A percentile compares a stretch with the other conserved stretches of the same genome.
These are phyloP conservation scores for Phytophthora pisi DNA, from an alignment of 352 stramenopile species.

Conservation along the genomic window DNA sequence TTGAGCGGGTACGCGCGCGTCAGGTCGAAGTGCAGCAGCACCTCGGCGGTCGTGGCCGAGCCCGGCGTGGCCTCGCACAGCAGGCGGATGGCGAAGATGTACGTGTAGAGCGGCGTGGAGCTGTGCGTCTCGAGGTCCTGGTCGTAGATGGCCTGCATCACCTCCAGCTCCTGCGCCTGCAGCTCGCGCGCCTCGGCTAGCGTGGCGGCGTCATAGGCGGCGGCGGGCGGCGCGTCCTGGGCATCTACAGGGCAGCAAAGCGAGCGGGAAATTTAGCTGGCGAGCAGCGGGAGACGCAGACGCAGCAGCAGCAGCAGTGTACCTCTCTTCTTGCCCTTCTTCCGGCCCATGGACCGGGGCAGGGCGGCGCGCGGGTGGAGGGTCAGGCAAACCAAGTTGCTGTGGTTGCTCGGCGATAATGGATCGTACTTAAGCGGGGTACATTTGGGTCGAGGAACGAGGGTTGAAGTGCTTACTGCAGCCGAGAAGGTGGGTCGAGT, in stretches of 20 bases:
- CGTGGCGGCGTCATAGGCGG: constrained; percentile 46
- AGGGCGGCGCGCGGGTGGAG: constrained; percentile 7
- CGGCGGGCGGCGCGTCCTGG: constrained; percentile 2
- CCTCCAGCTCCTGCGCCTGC: constrained; percentile 82
- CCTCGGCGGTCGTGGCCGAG: constrained; percentile 55
- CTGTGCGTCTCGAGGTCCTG: constrained; percentile 69
- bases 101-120: constrained; percentile 77
- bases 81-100: constrained; percentile 87
- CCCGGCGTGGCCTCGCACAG: constrained; percentile 52
- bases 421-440: too few relatives aligned
- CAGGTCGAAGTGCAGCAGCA: constrained; percentile 80
- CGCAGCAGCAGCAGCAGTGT: background rate
- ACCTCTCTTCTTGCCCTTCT: constrained; percentile 83
- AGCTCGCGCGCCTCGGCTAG: constrained; percentile 62
- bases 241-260: constrained; percentile 19
- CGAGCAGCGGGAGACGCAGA: background rate
- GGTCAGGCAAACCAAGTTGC: too few relatives aligned
- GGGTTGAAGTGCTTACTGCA: too few relatives aligned
- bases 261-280: background rate
- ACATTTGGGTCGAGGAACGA: too few relatives aligned
- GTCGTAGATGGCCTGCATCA: constrained; percentile 85
- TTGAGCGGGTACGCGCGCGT: constrained; percentile 68
- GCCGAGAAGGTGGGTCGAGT: too few relatives aligned
- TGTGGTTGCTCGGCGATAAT: too few relatives aligned
- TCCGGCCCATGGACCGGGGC: constrained; percentile 62